Base-by-base conservation (phyloP, 2,329 filamentous ascomycete species). In the Fusarium paranaense region DNA sequence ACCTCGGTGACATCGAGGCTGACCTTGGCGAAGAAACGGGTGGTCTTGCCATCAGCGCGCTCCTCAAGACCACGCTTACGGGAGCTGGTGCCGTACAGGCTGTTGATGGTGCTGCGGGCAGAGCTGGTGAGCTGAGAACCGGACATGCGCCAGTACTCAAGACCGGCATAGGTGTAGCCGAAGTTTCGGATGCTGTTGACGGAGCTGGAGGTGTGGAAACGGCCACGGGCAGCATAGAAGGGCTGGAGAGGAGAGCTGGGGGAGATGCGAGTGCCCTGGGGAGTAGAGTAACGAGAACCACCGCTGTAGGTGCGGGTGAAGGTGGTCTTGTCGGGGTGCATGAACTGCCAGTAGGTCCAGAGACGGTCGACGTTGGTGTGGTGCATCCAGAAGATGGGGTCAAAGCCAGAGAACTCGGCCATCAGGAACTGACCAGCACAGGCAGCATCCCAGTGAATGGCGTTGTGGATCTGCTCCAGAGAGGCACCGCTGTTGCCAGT, bases 301-400 rank as follows among this genome's bases (percentile, higher is more conserved):
- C 81, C 82, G 3, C 22, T 47, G 73, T 85, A 86, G 7, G 82
- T 79, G 56, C 70, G 73, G 35, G 66, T 75, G 75, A 86, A 84
- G 33, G 83, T 78, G 62, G 77, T 71, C 68, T 81, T 73, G 54
- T 76, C 69, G 25, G 84, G 84, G 66, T 79, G 75, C 60, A 88
- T 83, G 32, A 82, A 83, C 76, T 87, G 83, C 85, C 84, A 89
- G 74, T 87, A 85, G n/a, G 89, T 86, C 81, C 91, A 92, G 40
- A 93, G 84, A 45, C 91, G 88, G 76, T 93, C 90, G 63, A 93
- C 86, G 75, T 93, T 90, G 77, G 86, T 81, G 81, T 87, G 87
- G 69, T 87, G 86, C 30, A 87, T 78, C 85, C 77, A 85, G 82
- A 87, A 87, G 30, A 87, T 72, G 13, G 85, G 83, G 47, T 87